Evolutionary conservation across 139 green algal species (phyloP).

Genomic region (Haematococcus lacustris): DNA sequence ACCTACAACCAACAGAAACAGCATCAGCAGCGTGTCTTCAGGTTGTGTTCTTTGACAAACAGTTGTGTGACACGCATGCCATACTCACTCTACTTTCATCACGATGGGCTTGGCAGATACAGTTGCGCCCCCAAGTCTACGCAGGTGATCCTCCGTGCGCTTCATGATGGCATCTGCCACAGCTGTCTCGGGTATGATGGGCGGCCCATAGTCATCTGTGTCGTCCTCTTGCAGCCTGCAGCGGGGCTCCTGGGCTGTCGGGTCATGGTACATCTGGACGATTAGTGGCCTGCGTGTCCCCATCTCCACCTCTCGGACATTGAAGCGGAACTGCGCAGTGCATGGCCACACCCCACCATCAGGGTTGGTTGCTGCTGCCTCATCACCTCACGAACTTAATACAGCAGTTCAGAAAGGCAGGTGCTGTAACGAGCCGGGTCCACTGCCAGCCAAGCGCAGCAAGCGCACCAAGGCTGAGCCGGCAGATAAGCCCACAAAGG

Average conservation of each 20-base stretch:
- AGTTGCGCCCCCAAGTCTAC: slow-evolving; percentile 50
- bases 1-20: slow-evolving; percentile 16
- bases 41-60: too few species aligned
- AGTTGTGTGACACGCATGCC: background rate
- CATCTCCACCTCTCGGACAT: slow-evolving; percentile 86
- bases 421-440: too few species aligned
- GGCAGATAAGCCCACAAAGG: too few species aligned
- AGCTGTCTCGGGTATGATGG: slow-evolving; percentile 62
- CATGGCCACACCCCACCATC: too few species aligned
- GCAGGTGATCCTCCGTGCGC: slow-evolving; percentile 75
- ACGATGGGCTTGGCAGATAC: slow-evolving; percentile 76
- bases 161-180: slow-evolving; percentile 73
- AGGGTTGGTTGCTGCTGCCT: too few species aligned
- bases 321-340: slow-evolving; percentile 83
- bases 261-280: slow-evolving; percentile 79
- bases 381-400: too few species aligned
- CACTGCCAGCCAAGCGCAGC: too few species aligned
- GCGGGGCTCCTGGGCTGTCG: slow-evolving; percentile 55
- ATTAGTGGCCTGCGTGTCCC: slow-evolving; percentile 78
- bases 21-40: background rate
- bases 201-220: slow-evolving; percentile 37
- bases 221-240: slow-evolving; percentile 86
- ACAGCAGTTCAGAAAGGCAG: too few species aligned
- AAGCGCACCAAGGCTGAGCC: too few species aligned
- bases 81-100: slow-evolving; percentile 66